phyloP scores from a whole-genome alignment of 208 protist genomes.

The Herpetomonas samuelpessoai region DNA sequence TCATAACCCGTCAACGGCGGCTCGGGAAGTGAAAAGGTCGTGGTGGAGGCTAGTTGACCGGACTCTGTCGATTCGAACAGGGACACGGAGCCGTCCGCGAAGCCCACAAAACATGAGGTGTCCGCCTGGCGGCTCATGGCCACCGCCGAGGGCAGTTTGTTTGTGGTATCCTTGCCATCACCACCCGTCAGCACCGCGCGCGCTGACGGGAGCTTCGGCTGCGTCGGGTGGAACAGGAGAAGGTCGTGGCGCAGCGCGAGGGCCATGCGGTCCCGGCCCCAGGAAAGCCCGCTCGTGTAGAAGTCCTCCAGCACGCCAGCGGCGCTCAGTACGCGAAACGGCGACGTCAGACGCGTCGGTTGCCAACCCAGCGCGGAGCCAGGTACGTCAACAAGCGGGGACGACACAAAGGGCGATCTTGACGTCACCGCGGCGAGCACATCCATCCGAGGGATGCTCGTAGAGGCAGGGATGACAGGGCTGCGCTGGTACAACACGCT shows the following conservation, averaged over 20 bases:
- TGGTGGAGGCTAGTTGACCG: constrained; percentile 29
- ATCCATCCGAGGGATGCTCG: no score
- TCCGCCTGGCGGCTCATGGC: constrained; percentile 56
- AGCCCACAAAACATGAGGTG: constrained; percentile 51
- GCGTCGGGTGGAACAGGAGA: constrained; percentile 60
- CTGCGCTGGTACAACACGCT: no score
- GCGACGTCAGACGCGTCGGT: constrained; percentile 67
- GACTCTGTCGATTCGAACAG: constrained; percentile 46
- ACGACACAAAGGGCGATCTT: no score
- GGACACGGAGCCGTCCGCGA: constrained; percentile 46
- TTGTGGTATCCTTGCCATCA: background rate
- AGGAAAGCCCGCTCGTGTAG: constrained; percentile 74
- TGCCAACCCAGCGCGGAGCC: constrained; percentile 26
- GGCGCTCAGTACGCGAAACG: constrained; percentile 74
- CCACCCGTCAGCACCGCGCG: constrained; percentile 10
- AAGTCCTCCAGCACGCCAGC: constrained; percentile 70
- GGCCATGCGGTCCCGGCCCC: constrained; percentile 58
- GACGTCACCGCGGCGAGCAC: no score
- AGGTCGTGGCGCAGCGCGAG: constrained; percentile 63
- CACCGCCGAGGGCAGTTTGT: constrained; percentile 35
- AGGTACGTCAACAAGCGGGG: no score
- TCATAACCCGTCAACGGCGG: constrained; percentile 19
- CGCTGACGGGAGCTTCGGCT: constrained; percentile 38
- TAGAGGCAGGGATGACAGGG: no score
- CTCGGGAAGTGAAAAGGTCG: constrained; percentile 50